These are phyloP conservation scores for Nectriaceae sp. DNA, from an alignment of 2,329 filamentous ascomycete species.

Conservation along the genomic window DNA sequence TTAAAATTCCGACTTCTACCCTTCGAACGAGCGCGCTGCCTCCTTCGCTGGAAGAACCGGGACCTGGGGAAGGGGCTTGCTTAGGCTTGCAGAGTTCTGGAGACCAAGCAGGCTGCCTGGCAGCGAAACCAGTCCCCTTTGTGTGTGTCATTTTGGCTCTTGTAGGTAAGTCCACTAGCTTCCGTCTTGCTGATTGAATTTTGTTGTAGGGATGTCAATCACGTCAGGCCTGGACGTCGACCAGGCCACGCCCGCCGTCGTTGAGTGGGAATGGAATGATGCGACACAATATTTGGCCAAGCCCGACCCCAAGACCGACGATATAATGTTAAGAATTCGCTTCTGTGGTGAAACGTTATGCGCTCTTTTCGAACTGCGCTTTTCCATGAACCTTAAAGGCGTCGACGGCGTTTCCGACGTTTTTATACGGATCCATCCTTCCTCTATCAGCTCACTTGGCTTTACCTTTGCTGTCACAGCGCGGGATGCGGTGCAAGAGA, in stretches of 20 bases:
- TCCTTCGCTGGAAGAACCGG: too few relatives aligned
- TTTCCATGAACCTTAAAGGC: slow-evolving; percentile 15
- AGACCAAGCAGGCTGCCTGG: too few relatives aligned
- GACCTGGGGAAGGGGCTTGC: too few relatives aligned
- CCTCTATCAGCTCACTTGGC: slow-evolving; percentile 7
- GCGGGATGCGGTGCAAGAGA: background rate
- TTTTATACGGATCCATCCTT: background rate
- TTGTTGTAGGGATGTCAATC: background rate
- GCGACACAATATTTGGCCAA: slow-evolving; percentile 6
- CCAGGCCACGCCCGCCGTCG: slow-evolving; percentile 2
- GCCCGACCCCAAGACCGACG: slow-evolving; percentile 7
- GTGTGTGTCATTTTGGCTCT: slow-evolving; percentile 1
- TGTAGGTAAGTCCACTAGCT: background rate
- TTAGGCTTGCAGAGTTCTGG: too few relatives aligned
- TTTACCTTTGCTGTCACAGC: background rate
- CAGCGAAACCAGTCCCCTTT: too few relatives aligned
- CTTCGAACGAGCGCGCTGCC: too few relatives aligned
- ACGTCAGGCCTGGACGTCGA: slow-evolving; percentile 4
- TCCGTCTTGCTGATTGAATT: background rate
- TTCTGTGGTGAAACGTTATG: slow-evolving; percentile 4
- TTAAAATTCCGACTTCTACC: too few relatives aligned
- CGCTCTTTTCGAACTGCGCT: slow-evolving; percentile 8
- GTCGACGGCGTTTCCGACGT: slow-evolving; percentile 1
- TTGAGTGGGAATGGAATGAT: slow-evolving; percentile 8
- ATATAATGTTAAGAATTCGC: slow-evolving; percentile 1